Evolutionary conservation across 331 rosid genomes (phyloP), one percentile per base, ranked within the genome.

Genomic region (Rosa hybrid): DNA sequence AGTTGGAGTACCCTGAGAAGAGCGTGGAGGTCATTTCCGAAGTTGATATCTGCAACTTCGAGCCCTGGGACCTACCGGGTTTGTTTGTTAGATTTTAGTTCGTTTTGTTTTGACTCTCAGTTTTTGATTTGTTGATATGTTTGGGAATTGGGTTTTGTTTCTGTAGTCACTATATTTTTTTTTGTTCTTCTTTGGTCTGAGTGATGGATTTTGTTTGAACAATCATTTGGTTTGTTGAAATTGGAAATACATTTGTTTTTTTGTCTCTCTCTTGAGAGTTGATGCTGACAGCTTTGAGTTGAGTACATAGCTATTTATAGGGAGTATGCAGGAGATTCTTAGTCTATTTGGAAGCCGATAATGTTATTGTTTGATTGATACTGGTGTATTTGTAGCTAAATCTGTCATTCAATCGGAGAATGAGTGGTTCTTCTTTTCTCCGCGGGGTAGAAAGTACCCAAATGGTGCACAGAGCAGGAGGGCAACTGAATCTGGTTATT

Each of bases 1-100:
- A 95, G 85, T 7, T 93, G 25, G 87, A 87, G 0, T 94, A 93
- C 16, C 82, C 88, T 14, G 88, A 87, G 50, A 86, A 82, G 17
- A 83, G 87, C 74, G 98, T 90, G 45, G 94, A 89, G 53, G 96
- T 95, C 59, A 89, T 95, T 83, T 72, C 97, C 17, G 93, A 95
- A 82, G 80, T 95, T 75, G 99, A 93, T 64, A 85, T 95, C 68
- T 95, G 99, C 78, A 93, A 77, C 79, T 84, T 45, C 84, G 99
- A 95, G 80, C 99, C 99, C 49, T 95, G 99, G 94, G 97, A 91
- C 78, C 84, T 95, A 71, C 97, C 98, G 71, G 99, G 99, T 93
- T 46, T 38, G 68, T 81, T 39, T 50, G 0, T n/a, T 57, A 3
- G n/a, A 25, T 17, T 4, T 45, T 34, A 34, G 21, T 18, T 53